Evolutionary conservation across 2,329 filamentous ascomycete species (phyloP).

Genomic region (Ophioceras dolichostomum): DNA sequence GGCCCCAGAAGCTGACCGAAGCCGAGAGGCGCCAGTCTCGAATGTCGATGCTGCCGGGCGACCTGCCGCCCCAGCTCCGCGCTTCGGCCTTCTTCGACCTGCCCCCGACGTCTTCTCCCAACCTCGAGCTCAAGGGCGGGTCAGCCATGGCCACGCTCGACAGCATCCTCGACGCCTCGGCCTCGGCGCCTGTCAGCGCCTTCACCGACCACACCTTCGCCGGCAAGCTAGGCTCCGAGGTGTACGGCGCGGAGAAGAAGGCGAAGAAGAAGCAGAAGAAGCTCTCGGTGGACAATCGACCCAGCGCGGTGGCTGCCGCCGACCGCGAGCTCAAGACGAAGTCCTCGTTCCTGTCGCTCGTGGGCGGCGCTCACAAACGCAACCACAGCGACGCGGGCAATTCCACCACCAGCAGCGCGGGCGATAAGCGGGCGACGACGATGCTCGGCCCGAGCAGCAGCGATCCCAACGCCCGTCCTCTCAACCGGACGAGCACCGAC

Average conservation of each 20-base stretch:
- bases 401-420: neutral
- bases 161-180: slow-evolving; percentile 82
- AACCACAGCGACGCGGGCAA: neutral
- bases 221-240: slow-evolving; percentile 60
- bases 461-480: neutral
- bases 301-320: slow-evolving; percentile 3
- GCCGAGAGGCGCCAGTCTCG: slow-evolving; percentile 25
- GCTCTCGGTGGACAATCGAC: neutral
- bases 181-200: slow-evolving; percentile 73
- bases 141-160: slow-evolving; percentile 86
- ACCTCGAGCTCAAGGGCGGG: slow-evolving; percentile 53
- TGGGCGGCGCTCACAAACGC: slow-evolving; percentile 14
- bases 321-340: slow-evolving; percentile 20
- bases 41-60: slow-evolving; percentile 26
- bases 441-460: neutral
- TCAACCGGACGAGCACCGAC: neutral
- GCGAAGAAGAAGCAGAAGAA: slow-evolving; percentile 21
- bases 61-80: slow-evolving; percentile 70
- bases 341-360: slow-evolving; percentile 35
- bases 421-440: neutral
- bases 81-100: slow-evolving; percentile 87
- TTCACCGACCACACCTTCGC: slow-evolving; percentile 85
- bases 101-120: slow-evolving; percentile 36
- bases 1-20: slow-evolving; percentile 15
- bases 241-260: slow-evolving; percentile 54